Percentiles rank a stretch among this genome's conserved stretches.
Conservation (phyloP, 1,284 basidiomycete genomes). For the Ustilago trichophora region DNA sequence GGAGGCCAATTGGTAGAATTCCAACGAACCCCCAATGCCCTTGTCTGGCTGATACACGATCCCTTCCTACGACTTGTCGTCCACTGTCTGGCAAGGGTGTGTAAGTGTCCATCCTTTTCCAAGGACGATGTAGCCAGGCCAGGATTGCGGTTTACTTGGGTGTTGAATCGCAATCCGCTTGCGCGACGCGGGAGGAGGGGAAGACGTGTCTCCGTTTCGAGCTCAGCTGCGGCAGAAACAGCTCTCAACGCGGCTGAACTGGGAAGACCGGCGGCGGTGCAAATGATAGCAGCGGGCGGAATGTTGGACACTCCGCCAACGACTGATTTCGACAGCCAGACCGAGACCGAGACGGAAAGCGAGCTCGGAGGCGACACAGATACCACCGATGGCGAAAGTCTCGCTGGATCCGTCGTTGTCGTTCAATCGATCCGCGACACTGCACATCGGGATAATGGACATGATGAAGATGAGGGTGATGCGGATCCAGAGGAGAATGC, state of each 20-base stretch:
- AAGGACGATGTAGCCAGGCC: constrained; percentile 35
- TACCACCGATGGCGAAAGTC: neutral
- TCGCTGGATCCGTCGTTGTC: constrained; percentile 10
- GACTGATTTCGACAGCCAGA: constrained; percentile 46
- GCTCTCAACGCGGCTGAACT: too few species aligned
- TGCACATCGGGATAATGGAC: neutral
- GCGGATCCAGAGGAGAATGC: neutral
- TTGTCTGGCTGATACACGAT: constrained; percentile 56
- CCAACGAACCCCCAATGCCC: constrained; percentile 48
- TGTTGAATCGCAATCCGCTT: constrained; percentile 54
- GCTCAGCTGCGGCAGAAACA: too few species aligned
- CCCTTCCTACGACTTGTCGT: constrained; percentile 52
- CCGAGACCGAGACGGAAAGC: constrained; percentile 29
- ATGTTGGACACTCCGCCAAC: constrained; percentile 46
- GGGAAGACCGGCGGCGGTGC: neutral
- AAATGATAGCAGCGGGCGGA: neutral
- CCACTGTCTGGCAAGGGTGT: constrained; percentile 58
- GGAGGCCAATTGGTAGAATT: constrained; percentile 44
- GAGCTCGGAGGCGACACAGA: constrained; percentile 3
- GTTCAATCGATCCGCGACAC: neutral
- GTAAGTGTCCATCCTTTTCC: constrained; percentile 51
- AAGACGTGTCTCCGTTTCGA: too few species aligned
- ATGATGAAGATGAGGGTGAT: neutral
- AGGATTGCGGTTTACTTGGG: constrained; percentile 47
- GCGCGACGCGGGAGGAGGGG: constrained; percentile 27